Evolutionary conservation across 1,284 basidiomycete species (phyloP), one percentile per base, ranked within the genome.

Genomic region (Tremellales sp.): DNA sequence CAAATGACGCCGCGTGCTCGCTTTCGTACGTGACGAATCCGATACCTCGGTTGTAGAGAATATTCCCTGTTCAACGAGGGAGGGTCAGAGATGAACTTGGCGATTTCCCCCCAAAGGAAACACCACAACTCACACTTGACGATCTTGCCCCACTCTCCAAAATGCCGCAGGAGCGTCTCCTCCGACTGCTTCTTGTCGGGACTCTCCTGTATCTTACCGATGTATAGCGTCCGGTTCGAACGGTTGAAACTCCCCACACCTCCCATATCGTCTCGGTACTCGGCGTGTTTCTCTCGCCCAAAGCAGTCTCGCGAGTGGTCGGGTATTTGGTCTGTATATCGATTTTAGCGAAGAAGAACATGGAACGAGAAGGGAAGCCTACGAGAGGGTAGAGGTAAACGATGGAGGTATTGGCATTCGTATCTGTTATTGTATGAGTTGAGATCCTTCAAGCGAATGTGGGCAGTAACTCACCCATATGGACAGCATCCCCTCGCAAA

Each of bases 241-340:
- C 92, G 77, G 64, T 86, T 87, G 74, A 98, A 97, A 46, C 87
- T 90, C 18, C 94, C 94, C 21, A 97, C 94, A 70, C 94, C 94
- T 59, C 94, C 95, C 94, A 99, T 98, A 73, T 99, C 95, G 70
- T 99, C 94, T 56, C 94, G 79, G 74, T 97, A 99, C 70, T 93
- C 91, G 1, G 92, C 79, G 71, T 97, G 95, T 75, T 97, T 97
- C 76, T 97, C 92, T 45, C 94, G 79, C 0, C 91, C 92, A 67
- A 99, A 99, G 69, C 91, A 92, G 71, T 99, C 94, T 66, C 92
- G 87, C 4, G 91, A 91, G 39, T 86, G 85, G 71, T 97, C 93
- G 0, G 90, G 87, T 6, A 93, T 76, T 21, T 81, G 77, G 48
- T 74, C 57, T 64, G 38, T 16, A 29, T 10, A 18, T 28, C 27